These are phyloP conservation scores for Penicillium sp. DNA, from an alignment of 2,329 filamentous ascomycete species.

Conservation along the genomic window DNA sequence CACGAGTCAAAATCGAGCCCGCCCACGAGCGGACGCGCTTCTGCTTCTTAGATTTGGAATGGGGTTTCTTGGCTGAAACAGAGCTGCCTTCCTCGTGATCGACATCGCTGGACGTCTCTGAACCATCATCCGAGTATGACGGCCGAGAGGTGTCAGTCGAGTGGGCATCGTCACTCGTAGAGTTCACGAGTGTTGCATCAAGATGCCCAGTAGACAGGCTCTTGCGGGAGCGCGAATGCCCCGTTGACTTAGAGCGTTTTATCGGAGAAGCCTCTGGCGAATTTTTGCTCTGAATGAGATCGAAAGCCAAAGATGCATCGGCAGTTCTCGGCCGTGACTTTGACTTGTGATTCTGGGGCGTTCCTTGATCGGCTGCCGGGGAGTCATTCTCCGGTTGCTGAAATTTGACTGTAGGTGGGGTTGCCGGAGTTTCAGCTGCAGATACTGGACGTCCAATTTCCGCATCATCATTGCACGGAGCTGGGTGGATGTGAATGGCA, in stretches of 20 bases:
- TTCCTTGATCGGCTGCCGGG: constrained; percentile 41
- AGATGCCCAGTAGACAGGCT: constrained; percentile 32
- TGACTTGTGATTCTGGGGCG: constrained; percentile 29
- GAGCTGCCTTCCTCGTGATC: constrained; percentile 23
- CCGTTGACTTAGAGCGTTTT: constrained; percentile 45
- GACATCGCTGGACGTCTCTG: constrained; percentile 31
- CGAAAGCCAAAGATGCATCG: constrained; percentile 38
- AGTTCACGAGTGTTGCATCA: constrained; percentile 17
- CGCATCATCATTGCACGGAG: constrained; percentile 15
- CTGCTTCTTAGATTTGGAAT: constrained; percentile 47
- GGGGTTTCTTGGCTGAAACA: constrained; percentile 32
- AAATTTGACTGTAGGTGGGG: constrained; percentile 62
- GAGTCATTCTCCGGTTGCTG: constrained; percentile 56
- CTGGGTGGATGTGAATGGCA: constrained; percentile 15
- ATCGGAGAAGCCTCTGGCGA: constrained; percentile 20
- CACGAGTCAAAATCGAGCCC: constrained; percentile 50
- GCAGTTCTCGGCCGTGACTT: constrained; percentile 46
- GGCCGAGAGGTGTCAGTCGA: constrained; percentile 24
- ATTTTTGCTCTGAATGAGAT: constrained; percentile 20
- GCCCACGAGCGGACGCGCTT: constrained; percentile 71
- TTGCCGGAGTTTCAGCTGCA: constrained; percentile 77
- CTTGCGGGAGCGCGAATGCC: constrained; percentile 32
- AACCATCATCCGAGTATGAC: constrained; percentile 33
- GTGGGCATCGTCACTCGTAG: constrained; percentile 20
- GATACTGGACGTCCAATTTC: constrained; percentile 77